Evolutionary conservation across 192 early-diverging fungal genomes (phyloP), one percentile per base, ranked within the genome.

Genomic region (Powellomyces hirtus): DNA sequence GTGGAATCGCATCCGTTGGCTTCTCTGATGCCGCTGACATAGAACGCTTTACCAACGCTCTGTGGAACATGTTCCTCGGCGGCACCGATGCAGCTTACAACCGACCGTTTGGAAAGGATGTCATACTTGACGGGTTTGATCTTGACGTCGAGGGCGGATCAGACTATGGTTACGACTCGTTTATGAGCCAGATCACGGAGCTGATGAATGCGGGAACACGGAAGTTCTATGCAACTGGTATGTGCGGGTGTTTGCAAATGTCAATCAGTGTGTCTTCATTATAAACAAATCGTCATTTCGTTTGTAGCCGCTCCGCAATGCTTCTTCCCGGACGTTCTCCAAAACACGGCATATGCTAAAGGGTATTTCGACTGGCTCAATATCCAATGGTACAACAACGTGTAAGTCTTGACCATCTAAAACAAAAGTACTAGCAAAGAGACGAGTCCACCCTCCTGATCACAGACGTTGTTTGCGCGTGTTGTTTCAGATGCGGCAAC

Each of bases 51-150:
- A 69, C 73, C 2, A 62, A 55, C 1, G 36, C 68, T 4, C 58
- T 70, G 22, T 70, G 68, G 52, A 75, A 75, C 61, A 69, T 69
- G 46, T 75, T 75, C 31, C 61, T 75, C 51, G 73, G 73, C 10
- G 73, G 73, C 11, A 55, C 62, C 35, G 44, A 58, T 20, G 29
- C 59, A 27, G 33, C 66, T 10, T 57, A 55, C 29, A 59, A 44
- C 40, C 34, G 64, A 27, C 73, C 73, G 6, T 75, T 75, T 42
- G 73, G 73, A 6, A n/a, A 55, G 4, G 52, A 51, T 22, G 67
- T 75, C 10, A 38, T 70, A 20, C 51, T 75, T 6, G 73, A 75
- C 40, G 73, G 73, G 26, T 44, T 75, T 36, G 73, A 75, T 22
- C 49, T 75, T 31, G 73, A 75, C 40, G 68, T 75, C 30, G 73